A percentile compares a stretch with the other conserved stretches of the same genome.
Conservation (phyloP, 1,284 basidiomycete genomes). For the Xerocomus cyaneibrunnescens region DNA sequence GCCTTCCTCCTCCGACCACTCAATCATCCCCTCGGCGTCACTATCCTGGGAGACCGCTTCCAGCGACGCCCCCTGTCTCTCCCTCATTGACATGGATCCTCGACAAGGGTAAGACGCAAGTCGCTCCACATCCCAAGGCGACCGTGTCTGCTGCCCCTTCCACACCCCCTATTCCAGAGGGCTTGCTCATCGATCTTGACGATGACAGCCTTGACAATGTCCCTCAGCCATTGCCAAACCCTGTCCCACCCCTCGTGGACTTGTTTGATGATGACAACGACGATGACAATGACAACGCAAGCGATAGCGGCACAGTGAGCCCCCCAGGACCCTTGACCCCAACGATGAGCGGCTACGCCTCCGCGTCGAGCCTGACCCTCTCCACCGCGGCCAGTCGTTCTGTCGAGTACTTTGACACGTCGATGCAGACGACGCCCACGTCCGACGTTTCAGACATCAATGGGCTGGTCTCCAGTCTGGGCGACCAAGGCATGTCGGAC, state of each 20-base stretch:
- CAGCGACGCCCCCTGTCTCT: constrained; percentile 34
- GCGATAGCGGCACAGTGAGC: constrained; percentile 34
- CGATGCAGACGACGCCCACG: constrained; percentile 25
- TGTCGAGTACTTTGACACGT: constrained; percentile 28
- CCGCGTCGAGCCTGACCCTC: constrained; percentile 30
- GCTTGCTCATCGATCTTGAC: constrained; percentile 35
- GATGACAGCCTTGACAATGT: constrained; percentile 31
- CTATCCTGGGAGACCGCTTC: constrained; percentile 35
- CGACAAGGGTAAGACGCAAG: constrained; percentile 22
- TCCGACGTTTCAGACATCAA: constrained; percentile 28
- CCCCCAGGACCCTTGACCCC: constrained; percentile 36
- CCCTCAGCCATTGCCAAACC: constrained; percentile 5
- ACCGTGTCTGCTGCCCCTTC: constrained; percentile 21
- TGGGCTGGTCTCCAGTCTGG: constrained; percentile 28
- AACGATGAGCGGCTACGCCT: constrained; percentile 28
- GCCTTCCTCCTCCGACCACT: constrained; percentile 20
- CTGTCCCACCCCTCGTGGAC: constrained; percentile 18
- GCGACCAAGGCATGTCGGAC: constrained; percentile 29
- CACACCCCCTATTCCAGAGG: constrained; percentile 34
- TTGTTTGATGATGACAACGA: constrained; percentile 21
- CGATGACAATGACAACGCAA: constrained; percentile 25
- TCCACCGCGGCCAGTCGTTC: constrained; percentile 27
- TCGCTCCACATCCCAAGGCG: constrained; percentile 17
- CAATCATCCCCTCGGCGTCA: constrained; percentile 31
- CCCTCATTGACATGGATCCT: constrained; percentile 37